Evolutionary conservation across 2,329 filamentous ascomycete genomes (phyloP), one percentile per base, ranked within the genome.

Genomic region (Penicillium italicum): DNA sequence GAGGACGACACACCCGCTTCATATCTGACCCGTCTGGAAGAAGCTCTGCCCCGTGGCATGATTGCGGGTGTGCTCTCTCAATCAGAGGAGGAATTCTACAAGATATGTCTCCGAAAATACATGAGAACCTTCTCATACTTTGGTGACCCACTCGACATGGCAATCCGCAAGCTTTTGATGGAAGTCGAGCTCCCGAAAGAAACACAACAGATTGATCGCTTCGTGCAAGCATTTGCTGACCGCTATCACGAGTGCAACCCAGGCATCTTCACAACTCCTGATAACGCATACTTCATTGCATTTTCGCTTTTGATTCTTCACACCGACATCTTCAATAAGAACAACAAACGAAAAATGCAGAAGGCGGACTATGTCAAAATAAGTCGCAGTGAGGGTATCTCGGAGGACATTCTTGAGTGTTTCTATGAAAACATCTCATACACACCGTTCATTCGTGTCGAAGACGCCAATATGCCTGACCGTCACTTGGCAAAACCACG

Each of bases 311-410:
- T 99, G 57, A 97, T 99, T 64, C 80, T 99, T 33, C 94, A 99
- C 67, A 97, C 94, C 0, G 94, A 99, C 70, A 90, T 96, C n/a
- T 97, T 97, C 84, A 99, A 99, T 80, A 96, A 96, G 76, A 99
- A 97, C 78, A 97, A 97, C 77, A 97, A 97, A 77, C 85, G 94
- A 73, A 99, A 99, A 75, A 99, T 99, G 94, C 91, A 96, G 69
- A 95, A 96, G 70, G 77, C 83, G 0, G 94, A 97, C 68, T 99
- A 99, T 74, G 82, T 97, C 64, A 97, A 95, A 74, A 97, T 97
- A 71, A 95, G 92, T 0, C 86, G 86, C 22, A 91, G 90, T 3
- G 92, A 97, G 70, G 91, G 91, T 14, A 89, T 97, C n/a, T 90
- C 89, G 50, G 90, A 95, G 62, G 93, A 97, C 62, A 89, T 97